These are phyloP conservation scores for Zymoseptoria passerinii DNA, from an alignment of 2,329 filamentous ascomycete genomes.

Conservation along the genomic window DNA sequence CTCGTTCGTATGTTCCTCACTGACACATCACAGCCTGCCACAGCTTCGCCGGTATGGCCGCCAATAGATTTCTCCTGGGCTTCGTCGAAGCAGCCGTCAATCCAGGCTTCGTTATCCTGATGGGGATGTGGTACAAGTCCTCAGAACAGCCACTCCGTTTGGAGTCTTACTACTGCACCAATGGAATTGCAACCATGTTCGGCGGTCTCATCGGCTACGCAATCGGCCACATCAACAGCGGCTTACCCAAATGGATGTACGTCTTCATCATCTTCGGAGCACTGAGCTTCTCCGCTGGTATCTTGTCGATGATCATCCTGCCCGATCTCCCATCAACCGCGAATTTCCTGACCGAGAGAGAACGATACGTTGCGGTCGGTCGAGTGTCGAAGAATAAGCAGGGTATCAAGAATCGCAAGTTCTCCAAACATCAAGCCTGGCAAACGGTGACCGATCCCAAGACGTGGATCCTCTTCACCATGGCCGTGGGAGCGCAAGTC, in stretches of 20 bases:
- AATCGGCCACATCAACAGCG: conserved; percentile 50
- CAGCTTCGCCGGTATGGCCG: conserved; percentile 33
- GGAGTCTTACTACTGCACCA: conserved; percentile 50
- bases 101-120: conserved; percentile 31
- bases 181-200: conserved; percentile 54
- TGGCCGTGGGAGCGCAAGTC: conserved; percentile 47
- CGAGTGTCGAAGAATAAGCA: conserved; percentile 45
- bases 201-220: conserved; percentile 53
- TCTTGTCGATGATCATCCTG: conserved; percentile 26
- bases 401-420: conserved; percentile 47
- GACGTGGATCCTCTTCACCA: conserved; percentile 51
- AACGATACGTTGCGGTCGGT: conserved; percentile 36
- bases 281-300: conserved; percentile 31
- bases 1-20: background rate
- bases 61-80: conserved; percentile 32
- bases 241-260: conserved; percentile 47
- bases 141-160: conserved; percentile 45
- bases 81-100: conserved; percentile 31
- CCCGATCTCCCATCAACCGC: conserved; percentile 13
- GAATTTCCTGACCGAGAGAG: conserved; percentile 12
- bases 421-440: conserved; percentile 34
- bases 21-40: conserved; percentile 23
- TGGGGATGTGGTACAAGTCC: conserved; percentile 32
- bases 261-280: conserved; percentile 50
- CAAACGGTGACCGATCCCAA: conserved; percentile 48